These are phyloP conservation scores for Schwanniomyces sp. DNA, from an alignment of 805 yeast species.

Conservation along the genomic window DNA sequence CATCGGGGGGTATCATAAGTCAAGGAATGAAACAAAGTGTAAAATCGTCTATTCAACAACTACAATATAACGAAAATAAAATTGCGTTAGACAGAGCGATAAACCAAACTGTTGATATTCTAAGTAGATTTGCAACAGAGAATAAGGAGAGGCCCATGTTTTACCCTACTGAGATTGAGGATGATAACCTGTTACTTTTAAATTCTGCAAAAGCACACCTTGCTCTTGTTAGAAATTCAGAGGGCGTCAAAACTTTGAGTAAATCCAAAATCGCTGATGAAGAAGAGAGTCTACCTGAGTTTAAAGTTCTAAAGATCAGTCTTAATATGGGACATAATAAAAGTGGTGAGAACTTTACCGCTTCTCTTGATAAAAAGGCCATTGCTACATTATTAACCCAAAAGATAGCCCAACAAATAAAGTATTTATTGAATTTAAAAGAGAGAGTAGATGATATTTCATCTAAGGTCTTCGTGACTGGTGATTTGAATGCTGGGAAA, in stretches of 20 bases:
- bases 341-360: conserved; percentile 42
- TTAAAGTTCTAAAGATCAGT: conserved; percentile 63
- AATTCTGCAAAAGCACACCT: conserved; percentile 52
- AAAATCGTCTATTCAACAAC: conserved; percentile 64
- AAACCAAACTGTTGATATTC: conserved; percentile 48
- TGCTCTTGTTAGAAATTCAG: conserved; percentile 50
- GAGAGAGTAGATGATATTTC: conserved; percentile 88
- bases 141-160: conserved; percentile 61
- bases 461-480: conserved; percentile 93
- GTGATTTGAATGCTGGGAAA: conserved; percentile 95
- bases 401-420: conserved; percentile 61
- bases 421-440: conserved; percentile 68
- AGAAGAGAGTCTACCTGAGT: conserved; percentile 32
- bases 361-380: conserved; percentile 64
- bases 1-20: conserved; percentile 6
- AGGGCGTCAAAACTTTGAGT: conserved; percentile 6
- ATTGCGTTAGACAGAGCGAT: conserved; percentile 63
- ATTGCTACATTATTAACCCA: conserved; percentile 68
- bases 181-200: conserved; percentile 32
- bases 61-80: conserved; percentile 74
- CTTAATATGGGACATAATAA: conserved; percentile 51
- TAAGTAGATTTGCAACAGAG: conserved; percentile 53
- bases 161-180: conserved; percentile 50
- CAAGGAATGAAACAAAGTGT: conserved; percentile 33
- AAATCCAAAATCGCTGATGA: conserved; percentile 10